phyloP scores from a whole-genome alignment of 305 asterid genomes.

The Lippia alba region DNA sequence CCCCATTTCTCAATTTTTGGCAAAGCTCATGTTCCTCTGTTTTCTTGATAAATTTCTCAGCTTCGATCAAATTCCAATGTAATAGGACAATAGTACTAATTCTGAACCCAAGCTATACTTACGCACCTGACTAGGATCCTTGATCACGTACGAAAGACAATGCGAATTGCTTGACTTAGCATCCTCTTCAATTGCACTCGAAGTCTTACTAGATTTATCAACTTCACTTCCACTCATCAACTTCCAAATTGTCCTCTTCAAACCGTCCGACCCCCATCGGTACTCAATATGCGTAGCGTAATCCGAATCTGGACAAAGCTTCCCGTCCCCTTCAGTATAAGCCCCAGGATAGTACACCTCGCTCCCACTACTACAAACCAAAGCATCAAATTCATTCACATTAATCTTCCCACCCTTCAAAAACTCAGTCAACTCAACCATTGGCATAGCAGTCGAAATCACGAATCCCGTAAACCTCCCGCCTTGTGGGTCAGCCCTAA shows the following conservation, averaged over 20 bases:
- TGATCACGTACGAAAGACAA: slow-evolving; percentile 73
- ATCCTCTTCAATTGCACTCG: slow-evolving; percentile 57
- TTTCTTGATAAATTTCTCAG: too few species aligned
- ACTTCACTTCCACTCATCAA: slow-evolving; percentile 61
- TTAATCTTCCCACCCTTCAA: slow-evolving; percentile 59
- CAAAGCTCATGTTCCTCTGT: too few species aligned
- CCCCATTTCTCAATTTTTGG: too few species aligned
- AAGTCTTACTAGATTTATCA: slow-evolving; percentile 38
- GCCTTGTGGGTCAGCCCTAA: slow-evolving; percentile 57
- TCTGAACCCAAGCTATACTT: not conserved
- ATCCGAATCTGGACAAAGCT: slow-evolving; percentile 66
- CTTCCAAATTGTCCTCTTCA: slow-evolving; percentile 84
- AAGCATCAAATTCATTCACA: slow-evolving; percentile 72
- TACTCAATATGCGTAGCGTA: slow-evolving; percentile 78
- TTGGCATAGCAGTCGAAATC: slow-evolving; percentile 79
- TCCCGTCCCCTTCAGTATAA: slow-evolving; percentile 56
- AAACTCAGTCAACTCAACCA: slow-evolving; percentile 58
- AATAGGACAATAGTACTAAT: not conserved
- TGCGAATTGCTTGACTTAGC: slow-evolving; percentile 67
- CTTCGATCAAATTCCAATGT: too few species aligned
- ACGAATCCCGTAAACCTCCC: slow-evolving; percentile 69
- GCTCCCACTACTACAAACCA: slow-evolving; percentile 90
- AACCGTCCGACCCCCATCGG: slow-evolving; percentile 87
- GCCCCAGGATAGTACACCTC: slow-evolving; percentile 82
- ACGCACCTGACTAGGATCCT: slow-evolving; percentile 65